Percentiles rank a stretch among this genome's conserved stretches.
These are phyloP conservation scores for Populus davidiana DNA, from an alignment of 345 rosid species.

Conservation along the genomic window DNA sequence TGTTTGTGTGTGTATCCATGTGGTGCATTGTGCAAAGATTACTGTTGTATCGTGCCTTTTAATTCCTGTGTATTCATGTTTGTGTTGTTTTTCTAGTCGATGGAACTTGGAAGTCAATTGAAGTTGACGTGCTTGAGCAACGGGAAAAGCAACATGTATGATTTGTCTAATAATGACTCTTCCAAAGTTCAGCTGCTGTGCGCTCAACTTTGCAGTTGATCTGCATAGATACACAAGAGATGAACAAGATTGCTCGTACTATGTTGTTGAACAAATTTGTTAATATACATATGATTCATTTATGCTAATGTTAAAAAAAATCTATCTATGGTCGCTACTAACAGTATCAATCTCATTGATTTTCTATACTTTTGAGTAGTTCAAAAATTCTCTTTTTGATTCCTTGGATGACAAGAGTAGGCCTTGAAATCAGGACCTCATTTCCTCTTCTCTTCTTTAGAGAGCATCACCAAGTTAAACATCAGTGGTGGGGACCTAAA, in stretches of 20 bases:
- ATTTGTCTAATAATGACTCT: conserved; percentile 16
- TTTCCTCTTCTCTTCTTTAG: too few species aligned
- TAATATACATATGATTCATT: conserved; percentile 3
- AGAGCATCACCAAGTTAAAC: too few species aligned
- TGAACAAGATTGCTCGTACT: neutral
- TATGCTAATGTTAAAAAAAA: conserved; percentile 3
- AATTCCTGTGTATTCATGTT: neutral
- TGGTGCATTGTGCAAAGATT: neutral
- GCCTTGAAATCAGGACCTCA: too few species aligned
- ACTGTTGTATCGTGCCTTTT: neutral
- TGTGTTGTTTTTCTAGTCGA: conserved; percentile 43
- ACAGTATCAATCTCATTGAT: neutral
- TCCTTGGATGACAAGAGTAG: neutral
- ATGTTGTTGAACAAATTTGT: neutral
- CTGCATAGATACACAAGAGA: neutral
- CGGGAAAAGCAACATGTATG: conserved; percentile 43
- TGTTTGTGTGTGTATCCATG: too few species aligned
- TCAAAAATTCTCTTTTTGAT: neutral
- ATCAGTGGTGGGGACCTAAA: too few species aligned
- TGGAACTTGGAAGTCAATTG: conserved; percentile 40
- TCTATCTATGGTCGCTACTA: neutral
- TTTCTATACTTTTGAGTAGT: neutral
- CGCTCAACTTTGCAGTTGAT: conserved; percentile 57
- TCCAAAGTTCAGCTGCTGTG: conserved; percentile 48
- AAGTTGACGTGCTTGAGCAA: conserved; percentile 61